Evolutionary conservation across 2,329 filamentous ascomycete genomes (phyloP).

Genomic region (Pseudogymnoascus sp.): DNA sequence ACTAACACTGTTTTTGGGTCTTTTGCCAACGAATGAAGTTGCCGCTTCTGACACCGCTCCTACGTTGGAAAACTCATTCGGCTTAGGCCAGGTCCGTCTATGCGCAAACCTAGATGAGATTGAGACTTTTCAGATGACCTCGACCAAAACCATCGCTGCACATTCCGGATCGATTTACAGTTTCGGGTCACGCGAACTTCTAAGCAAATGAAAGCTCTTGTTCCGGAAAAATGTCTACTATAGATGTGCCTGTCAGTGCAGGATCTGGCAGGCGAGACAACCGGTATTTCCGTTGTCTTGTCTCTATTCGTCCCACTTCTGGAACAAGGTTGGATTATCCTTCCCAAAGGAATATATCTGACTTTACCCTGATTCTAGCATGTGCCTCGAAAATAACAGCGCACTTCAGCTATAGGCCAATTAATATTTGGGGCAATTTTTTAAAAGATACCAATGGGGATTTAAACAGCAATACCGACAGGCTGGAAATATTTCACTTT

Average conservation of each 20-base stretch:
- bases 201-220: not conserved
- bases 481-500: not conserved
- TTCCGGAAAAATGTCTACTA: not conserved
- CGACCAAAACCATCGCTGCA: no score
- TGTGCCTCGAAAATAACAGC: not conserved
- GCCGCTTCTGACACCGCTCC: not conserved
- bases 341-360: not conserved
- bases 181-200: conserved; percentile 1
- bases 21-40: not conserved
- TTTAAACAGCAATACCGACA: not conserved
- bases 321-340: not conserved
- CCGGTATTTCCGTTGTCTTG: not conserved
- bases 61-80: not conserved
- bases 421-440: not conserved
- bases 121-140: conserved; percentile 3
- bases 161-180: not conserved
- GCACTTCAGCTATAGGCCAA: not conserved
- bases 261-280: conserved; percentile 3
- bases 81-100: not conserved
- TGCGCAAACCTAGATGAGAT: conserved; percentile 2
- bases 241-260: not conserved
- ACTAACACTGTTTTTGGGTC: not conserved
- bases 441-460: not conserved
- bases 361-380: not conserved
- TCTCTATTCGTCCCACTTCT: not conserved